Evolutionary conservation across 257 asterid genomes (phyloP).

Genomic region (Nicotiana benthamiana): DNA sequence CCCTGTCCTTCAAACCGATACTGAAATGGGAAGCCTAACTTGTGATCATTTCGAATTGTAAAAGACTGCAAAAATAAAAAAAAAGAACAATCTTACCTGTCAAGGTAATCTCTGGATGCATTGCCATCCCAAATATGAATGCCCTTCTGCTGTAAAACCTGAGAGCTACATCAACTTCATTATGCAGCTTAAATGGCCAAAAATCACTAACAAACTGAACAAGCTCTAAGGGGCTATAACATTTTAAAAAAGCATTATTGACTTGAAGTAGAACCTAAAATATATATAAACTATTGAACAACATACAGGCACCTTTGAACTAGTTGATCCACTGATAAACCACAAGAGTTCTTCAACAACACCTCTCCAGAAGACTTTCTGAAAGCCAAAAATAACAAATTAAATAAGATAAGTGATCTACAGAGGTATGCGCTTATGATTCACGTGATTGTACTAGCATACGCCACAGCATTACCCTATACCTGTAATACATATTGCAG

Average conservation of each 20-base stretch:
- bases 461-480: too few species aligned
- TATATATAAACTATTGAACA: neutral
- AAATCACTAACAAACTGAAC: neutral
- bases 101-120: constrained; percentile 44
- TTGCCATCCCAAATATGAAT: constrained; percentile 53
- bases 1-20: constrained; percentile 37
- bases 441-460: too few species aligned
- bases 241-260: neutral
- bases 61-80: neutral
- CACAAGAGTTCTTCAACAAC: constrained; percentile 97
- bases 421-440: too few species aligned
- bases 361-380: constrained; percentile 95
- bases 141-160: constrained; percentile 40
- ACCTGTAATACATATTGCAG: neutral
- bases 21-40: constrained; percentile 13
- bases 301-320: constrained; percentile 60
- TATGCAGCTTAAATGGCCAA: neutral
- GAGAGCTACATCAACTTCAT: neutral
- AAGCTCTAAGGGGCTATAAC: neutral
- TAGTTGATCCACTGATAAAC: constrained; percentile 97
- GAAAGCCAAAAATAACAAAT: neutral
- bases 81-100: constrained; percentile 22
- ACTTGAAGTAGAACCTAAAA: neutral
- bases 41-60: neutral
- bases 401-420: neutral